These are phyloP conservation scores for Geotrichum aggregatum DNA, from an alignment of 1,139 yeast genomes.

Conservation along the genomic window DNA sequence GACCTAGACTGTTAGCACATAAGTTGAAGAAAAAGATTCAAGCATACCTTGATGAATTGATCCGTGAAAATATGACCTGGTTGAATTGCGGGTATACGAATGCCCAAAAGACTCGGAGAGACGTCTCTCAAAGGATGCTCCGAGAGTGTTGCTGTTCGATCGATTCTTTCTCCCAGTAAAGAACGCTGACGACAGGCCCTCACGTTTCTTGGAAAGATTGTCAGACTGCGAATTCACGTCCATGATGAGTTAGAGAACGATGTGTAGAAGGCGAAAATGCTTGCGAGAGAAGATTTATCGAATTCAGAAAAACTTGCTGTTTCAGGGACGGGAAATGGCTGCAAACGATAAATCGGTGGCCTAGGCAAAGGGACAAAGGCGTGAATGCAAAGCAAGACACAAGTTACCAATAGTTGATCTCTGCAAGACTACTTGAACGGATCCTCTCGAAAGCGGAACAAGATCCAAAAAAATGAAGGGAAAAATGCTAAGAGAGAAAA, in stretches of 20 bases:
- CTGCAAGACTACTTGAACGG: too few relatives aligned
- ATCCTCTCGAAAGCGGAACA: too few relatives aligned
- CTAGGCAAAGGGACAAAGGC: too few relatives aligned
- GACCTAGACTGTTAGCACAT: not conserved
- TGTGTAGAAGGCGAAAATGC: too few relatives aligned
- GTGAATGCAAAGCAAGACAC: too few relatives aligned
- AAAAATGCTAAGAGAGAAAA: too few relatives aligned
- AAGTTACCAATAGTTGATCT: too few relatives aligned
- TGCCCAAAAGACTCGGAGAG: slow-evolving; percentile 17
- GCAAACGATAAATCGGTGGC: not conserved
- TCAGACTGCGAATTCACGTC: slow-evolving; percentile 9
- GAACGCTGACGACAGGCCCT: slow-evolving; percentile 10
- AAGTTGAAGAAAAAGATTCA: not conserved
- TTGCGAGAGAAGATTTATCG: too few relatives aligned
- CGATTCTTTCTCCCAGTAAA: slow-evolving; percentile 6
- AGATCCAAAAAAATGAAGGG: too few relatives aligned
- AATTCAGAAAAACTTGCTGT: too few relatives aligned
- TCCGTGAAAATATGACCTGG: slow-evolving; percentile 10
- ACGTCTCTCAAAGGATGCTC: slow-evolving; percentile 3
- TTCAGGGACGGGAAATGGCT: not conserved
- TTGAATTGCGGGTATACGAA: slow-evolving; percentile 12
- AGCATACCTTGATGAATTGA: slow-evolving; percentile 12
- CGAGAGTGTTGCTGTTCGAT: slow-evolving; percentile 3
- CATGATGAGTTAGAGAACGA: slow-evolving; percentile 5
- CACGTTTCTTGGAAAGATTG: slow-evolving; percentile 8